phyloP scores from a whole-genome alignment of 23 red algal genomes.

The Rhodosorus marinus region DNA sequence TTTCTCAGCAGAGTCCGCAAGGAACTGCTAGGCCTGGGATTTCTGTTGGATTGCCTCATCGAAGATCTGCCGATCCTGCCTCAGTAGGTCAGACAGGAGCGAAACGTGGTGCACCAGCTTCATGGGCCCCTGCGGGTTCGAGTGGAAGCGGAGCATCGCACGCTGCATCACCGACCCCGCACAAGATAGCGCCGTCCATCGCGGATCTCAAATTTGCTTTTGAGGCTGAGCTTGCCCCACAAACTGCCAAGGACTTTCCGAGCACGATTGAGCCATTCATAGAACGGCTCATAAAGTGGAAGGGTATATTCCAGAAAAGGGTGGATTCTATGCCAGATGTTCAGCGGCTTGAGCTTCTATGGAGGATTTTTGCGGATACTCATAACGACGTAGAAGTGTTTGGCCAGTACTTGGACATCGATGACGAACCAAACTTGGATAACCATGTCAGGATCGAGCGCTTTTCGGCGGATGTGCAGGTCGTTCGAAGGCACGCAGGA shows the following conservation, averaged over 20 bases:
- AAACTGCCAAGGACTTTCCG: conserved; percentile 81
- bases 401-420: conserved; percentile 42
- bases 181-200: conserved; percentile 18
- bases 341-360: conserved; percentile 60
- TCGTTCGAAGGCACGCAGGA: conserved; percentile 17
- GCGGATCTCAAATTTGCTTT: conserved; percentile 78
- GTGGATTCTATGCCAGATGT: conserved; percentile 42
- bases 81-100: too few species aligned
- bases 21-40: too few species aligned
- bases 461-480: conserved; percentile 38
- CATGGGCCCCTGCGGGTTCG: neutral
- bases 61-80: too few species aligned
- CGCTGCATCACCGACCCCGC: neutral
- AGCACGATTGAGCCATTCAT: conserved; percentile 70
- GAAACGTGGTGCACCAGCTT: too few species aligned
- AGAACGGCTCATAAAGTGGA: conserved; percentile 61
- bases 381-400: conserved; percentile 63
- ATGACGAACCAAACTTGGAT: conserved; percentile 36
- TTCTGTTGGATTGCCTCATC: too few species aligned
- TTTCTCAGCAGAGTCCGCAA: too few species aligned
- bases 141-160: neutral
- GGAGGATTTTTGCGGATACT: conserved; percentile 36
- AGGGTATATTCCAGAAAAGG: conserved; percentile 58
- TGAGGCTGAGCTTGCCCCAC: conserved; percentile 76
- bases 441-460: conserved; percentile 48